A percentile compares a stretch with the other conserved stretches of the same genome.
phyloP scores from a whole-genome alignment of 75 land plant species.

The Sequoia sempervirens region DNA sequence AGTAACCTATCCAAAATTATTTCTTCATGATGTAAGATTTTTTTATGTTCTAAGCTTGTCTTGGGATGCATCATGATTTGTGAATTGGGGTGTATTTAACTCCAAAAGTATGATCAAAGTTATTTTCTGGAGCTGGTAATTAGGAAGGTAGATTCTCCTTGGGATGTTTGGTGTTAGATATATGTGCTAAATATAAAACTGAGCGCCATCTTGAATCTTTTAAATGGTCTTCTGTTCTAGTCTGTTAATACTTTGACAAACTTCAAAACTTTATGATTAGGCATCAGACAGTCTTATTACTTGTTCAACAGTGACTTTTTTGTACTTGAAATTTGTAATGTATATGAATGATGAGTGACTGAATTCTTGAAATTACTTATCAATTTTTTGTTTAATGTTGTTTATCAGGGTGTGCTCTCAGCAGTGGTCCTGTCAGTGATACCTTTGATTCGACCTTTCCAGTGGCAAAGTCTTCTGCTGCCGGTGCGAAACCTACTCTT shows the following conservation, averaged over 20 bases:
- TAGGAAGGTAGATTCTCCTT: not conserved
- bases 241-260: not conserved
- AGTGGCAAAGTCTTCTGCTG: conserved; percentile 94
- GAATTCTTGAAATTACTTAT: not conserved
- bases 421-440: conserved; percentile 81
- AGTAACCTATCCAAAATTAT: not conserved
- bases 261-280: not conserved
- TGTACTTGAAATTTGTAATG: not conserved
- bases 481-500: conserved; percentile 49
- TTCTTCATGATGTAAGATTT: not conserved
- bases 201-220: not conserved
- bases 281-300: not conserved
- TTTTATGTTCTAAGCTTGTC: not conserved
- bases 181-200: not conserved
- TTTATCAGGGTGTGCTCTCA: conserved; percentile 73
- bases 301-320: not conserved
- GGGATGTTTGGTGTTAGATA: not conserved
- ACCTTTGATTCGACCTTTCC: conserved; percentile 88
- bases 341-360: not conserved
- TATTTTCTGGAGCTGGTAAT: not conserved
- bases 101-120: not conserved
- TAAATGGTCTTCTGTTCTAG: not conserved
- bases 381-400: not conserved
- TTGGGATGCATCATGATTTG: not conserved
- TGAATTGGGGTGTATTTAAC: not conserved